Evolutionary conservation across 2,329 filamentous ascomycete genomes (phyloP).

Genomic region (Neonectria ditissima): DNA sequence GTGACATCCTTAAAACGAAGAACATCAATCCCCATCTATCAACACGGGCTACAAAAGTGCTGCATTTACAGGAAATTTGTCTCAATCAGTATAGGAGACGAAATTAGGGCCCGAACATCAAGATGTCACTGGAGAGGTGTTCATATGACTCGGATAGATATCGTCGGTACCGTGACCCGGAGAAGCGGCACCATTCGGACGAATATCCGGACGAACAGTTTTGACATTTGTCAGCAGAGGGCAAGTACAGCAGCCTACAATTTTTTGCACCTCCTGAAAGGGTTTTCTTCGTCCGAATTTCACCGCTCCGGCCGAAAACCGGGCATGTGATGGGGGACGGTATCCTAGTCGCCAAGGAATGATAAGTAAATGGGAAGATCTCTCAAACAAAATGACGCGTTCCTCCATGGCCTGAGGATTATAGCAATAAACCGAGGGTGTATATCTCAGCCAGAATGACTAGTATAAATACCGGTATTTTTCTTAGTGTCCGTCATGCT

Average conservation of each 20-base stretch:
- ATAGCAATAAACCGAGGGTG: no score
- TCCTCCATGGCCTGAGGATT: no score
- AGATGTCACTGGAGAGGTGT: no score
- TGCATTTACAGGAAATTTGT: no score
- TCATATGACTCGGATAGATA: no score
- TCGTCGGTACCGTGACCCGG: no score
- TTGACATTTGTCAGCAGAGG: background rate
- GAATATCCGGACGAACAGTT: background rate
- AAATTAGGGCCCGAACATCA: no score
- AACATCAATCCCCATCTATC: no score
- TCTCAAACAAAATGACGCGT: background rate
- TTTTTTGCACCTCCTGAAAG: background rate
- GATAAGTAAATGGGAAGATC: background rate
- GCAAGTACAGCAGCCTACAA: background rate
- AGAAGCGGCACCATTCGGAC: background rate
- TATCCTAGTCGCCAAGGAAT: background rate
- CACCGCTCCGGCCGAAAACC: background rate
- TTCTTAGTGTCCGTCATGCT: no score
- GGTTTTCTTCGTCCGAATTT: background rate
- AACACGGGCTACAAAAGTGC: no score
- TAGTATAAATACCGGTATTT: background rate
- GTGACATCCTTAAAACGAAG: no score
- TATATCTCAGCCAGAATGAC: background rate
- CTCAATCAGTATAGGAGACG: no score
- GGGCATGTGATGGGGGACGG: background rate